Evolutionary conservation across 2,329 filamentous ascomycete species (phyloP).

Genomic region (Ilyonectria destructans): DNA sequence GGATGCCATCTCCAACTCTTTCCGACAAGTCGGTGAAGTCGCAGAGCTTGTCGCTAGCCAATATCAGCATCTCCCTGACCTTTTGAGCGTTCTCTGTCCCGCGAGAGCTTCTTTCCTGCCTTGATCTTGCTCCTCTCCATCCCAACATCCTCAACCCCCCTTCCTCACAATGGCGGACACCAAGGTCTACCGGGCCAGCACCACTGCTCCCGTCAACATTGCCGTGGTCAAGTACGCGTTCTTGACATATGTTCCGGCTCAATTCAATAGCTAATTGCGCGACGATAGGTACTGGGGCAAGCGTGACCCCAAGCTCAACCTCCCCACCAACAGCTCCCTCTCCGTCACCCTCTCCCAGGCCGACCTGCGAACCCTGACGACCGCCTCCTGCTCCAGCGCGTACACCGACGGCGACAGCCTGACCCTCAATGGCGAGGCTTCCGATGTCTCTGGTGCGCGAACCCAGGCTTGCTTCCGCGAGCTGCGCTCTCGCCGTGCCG

Average conservation of each 20-base stretch:
- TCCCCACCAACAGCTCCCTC: constrained; percentile 97
- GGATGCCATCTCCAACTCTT: constrained; percentile 48
- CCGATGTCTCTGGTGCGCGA: constrained; percentile 89
- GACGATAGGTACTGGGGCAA: constrained; percentile 87
- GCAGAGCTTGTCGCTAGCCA: constrained; percentile 22
- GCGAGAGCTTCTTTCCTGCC: constrained; percentile 4
- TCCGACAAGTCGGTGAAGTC: constrained; percentile 51
- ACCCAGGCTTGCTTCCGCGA: constrained; percentile 96
- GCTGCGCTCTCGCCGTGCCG: constrained; percentile 82
- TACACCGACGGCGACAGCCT: constrained; percentile 81
- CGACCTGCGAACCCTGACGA: constrained; percentile 96
- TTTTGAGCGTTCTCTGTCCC: constrained; percentile 12
- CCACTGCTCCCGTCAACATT: constrained; percentile 97
- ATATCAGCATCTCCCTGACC: constrained; percentile 24
- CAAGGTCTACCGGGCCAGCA: constrained; percentile 90
- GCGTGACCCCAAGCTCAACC: constrained; percentile 92
- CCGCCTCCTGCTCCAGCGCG: constrained; percentile 86
- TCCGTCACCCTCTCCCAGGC: constrained; percentile 96
- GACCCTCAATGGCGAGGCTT: constrained; percentile 85
- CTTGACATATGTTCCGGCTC: neutral
- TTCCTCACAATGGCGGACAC: constrained; percentile 61
- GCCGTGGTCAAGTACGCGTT: constrained; percentile 89
- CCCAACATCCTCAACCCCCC: constrained; percentile 19
- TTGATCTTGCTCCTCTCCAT: constrained; percentile 6
- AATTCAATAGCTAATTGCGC: constrained; percentile 11